These are phyloP conservation scores for Phytomonas sp. DNA, from an alignment of 208 protist genomes.

Conservation along the genomic window DNA sequence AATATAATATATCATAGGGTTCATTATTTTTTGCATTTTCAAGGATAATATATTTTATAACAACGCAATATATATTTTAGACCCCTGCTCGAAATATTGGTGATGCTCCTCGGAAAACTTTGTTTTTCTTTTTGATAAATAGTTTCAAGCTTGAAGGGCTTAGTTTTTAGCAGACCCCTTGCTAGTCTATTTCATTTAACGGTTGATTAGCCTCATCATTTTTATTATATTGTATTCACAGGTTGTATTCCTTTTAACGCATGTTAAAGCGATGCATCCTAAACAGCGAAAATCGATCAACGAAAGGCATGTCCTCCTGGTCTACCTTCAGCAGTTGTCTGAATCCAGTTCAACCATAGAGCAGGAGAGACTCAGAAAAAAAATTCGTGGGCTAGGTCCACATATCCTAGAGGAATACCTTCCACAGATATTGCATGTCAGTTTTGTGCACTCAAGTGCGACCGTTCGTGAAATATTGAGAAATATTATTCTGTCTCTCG, in stretches of 20 bases:
- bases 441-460: constrained; percentile 49
- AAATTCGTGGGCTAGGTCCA: constrained; percentile 50
- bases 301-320: constrained; percentile 40
- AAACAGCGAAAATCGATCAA: constrained; percentile 12
- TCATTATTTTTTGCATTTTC: not conserved
- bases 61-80: not conserved
- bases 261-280: not conserved
- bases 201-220: not conserved
- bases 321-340: constrained; percentile 35
- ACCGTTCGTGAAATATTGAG: constrained; percentile 48
- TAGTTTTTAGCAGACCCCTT: not conserved
- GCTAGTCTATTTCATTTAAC: constrained; percentile 1
- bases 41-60: not conserved
- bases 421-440: constrained; percentile 77
- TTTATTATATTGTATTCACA: not conserved
- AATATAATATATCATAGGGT: not conserved
- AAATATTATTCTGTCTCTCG: constrained; percentile 68
- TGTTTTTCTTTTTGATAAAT: not conserved
- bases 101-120: not conserved
- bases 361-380: constrained; percentile 33
- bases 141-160: not conserved
- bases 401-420: constrained; percentile 57
- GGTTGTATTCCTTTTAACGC: not conserved
- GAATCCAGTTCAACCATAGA: constrained; percentile 23
- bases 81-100: not conserved